These are phyloP conservation scores for Euphorbia neoarborescens DNA, from an alignment of 441 rosid species.

Conservation along the genomic window DNA sequence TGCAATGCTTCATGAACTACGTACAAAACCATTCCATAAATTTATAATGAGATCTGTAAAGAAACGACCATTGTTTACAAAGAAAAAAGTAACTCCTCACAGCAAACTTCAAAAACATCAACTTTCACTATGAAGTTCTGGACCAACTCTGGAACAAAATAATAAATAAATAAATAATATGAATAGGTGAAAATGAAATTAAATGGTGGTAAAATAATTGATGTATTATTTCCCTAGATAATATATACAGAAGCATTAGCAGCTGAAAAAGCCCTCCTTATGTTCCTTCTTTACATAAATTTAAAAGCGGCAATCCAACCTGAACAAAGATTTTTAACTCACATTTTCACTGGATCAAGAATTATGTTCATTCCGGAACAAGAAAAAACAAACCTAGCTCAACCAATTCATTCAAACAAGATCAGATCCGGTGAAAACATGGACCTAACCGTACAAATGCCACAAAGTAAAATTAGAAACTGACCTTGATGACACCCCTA, in stretches of 20 bases:
- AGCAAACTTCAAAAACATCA: not conserved
- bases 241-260: conserved; percentile 34
- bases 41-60: too few species aligned
- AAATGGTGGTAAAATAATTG: conserved; percentile 11
- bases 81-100: too few species aligned
- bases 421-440: not conserved
- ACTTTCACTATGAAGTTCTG: not conserved
- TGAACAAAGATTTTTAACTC: conserved; percentile 10
- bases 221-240: conserved; percentile 28
- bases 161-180: not conserved
- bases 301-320: conserved; percentile 23
- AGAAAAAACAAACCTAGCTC: not conserved
- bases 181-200: not conserved
- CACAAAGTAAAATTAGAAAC: conserved; percentile 15
- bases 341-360: conserved; percentile 7
- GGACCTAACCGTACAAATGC: conserved; percentile 1
- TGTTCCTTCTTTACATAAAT: conserved; percentile 26
- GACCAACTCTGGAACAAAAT: not conserved
- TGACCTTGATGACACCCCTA: conserved; percentile 29
- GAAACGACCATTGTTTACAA: too few species aligned
- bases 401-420: not conserved
- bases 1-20: too few species aligned
- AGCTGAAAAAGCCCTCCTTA: conserved; percentile 22
- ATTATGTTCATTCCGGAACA: not conserved
- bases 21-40: too few species aligned